Evolutionary conservation across 495 filamentous ascomycete species (phyloP), one percentile per base, ranked within the genome.

Genomic region (Aspergillus nidulans): DNA sequence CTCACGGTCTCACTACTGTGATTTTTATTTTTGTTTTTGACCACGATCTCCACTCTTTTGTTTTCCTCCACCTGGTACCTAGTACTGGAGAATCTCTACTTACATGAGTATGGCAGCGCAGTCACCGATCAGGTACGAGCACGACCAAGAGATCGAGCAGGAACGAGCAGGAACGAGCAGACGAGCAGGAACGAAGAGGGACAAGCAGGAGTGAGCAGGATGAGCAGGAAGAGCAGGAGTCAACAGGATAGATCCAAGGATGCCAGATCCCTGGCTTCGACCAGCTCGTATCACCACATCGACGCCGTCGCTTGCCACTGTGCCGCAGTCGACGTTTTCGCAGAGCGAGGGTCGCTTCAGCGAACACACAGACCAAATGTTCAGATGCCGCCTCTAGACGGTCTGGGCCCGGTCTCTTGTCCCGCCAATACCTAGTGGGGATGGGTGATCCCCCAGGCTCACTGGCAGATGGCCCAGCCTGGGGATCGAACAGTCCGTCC

Each of bases 321-420:
- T 39, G n/a, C n/a, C 20, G 28, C 20, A 45, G 42, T 45, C 42
- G 28, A 43, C 13, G 32, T 12, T 7, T 36, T 36, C 13, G 6
- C 13, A 9, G 36, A 16, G 36, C 36, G 32, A 39, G 32, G 19
- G 50, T 43, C 24, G 50, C 25, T 32, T 19, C 13, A 28, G n/a
- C n/a, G n/a, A n/a, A 55, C 55, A 61, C 59, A 61, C 55, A 61
- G 54, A 61, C 55, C 52, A 57, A 58, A 51, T 39, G 59, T 61
- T 57, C 52, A 57, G 55, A 51, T 39, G 59, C 58, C 55, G 59
- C 46, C 51, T 47, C 46, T 36, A 42, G 55, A 38, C 44, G 52
- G 59, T 58, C 59, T 44, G 36, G 59, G 57, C 55, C 59, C 47
- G 24, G 40, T 12, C n/a, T n/a, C n/a, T 30, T 30, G 36, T 16